A percentile compares a stretch with the other conserved stretches of the same genome.
Conservation (phyloP, 2,329 filamentous ascomycete genomes). For the Bipolaris bicolor region DNA sequence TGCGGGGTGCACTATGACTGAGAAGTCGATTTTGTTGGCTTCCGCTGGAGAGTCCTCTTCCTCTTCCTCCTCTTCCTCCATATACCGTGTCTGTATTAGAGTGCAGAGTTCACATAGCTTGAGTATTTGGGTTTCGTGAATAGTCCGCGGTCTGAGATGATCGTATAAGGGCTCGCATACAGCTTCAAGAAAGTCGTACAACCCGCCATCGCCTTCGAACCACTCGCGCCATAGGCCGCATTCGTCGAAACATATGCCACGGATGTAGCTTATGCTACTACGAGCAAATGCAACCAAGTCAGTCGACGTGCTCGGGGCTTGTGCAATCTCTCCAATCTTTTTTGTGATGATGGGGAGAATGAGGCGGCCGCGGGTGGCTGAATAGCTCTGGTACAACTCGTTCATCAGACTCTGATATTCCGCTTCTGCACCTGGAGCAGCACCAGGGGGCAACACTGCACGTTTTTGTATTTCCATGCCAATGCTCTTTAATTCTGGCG, state of each 20-base stretch:
- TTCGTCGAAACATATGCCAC: constrained; percentile 70
- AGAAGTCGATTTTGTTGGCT: constrained; percentile 65
- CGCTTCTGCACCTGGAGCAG: constrained; percentile 63
- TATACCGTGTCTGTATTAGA: constrained; percentile 69
- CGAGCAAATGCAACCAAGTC: constrained; percentile 70
- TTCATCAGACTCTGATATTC: constrained; percentile 71
- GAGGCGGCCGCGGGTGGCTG: constrained; percentile 63
- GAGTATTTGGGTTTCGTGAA: constrained; percentile 69
- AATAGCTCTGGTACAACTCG: constrained; percentile 68
- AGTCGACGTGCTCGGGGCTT: constrained; percentile 65
- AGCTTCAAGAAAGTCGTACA: constrained; percentile 71
- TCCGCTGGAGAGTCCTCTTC: constrained; percentile 57
- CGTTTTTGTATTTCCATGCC: constrained; percentile 72
- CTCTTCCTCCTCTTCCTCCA: constrained; percentile 58
- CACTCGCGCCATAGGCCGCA: constrained; percentile 71
- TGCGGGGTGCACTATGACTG: constrained; percentile 65
- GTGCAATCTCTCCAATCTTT: constrained; percentile 63
- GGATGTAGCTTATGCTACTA: constrained; percentile 68
- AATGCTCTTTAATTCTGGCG: constrained; percentile 68
- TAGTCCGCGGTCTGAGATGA: constrained; percentile 67
- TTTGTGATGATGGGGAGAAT: constrained; percentile 68
- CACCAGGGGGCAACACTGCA: constrained; percentile 65
- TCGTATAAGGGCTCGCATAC: constrained; percentile 73
- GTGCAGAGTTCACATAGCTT: constrained; percentile 72
- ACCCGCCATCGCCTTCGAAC: constrained; percentile 67